phyloP scores from a whole-genome alignment of 2,329 filamentous ascomycete genomes.

The Conoideocrella luteorostrata region DNA sequence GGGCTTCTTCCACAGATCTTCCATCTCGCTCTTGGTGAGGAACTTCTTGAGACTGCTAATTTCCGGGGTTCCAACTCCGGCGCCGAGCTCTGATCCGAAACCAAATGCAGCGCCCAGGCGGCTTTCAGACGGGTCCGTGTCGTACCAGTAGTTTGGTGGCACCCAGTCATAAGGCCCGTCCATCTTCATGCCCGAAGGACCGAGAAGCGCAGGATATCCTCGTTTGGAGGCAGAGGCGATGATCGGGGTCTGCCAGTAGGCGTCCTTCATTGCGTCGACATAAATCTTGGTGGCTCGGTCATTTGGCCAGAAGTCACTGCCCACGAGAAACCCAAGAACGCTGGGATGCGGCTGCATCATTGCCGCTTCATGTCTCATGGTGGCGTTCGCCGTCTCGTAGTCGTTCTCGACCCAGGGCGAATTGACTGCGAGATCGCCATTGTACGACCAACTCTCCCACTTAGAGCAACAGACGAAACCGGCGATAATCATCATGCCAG shows the following conservation, averaged over 20 bases:
- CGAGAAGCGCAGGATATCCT: conserved; percentile 44
- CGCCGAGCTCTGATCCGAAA: conserved; percentile 56
- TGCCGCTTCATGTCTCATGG: conserved; percentile 53
- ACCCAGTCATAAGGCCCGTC: conserved; percentile 62
- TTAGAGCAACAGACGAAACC: conserved; percentile 65
- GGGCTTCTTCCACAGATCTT: conserved; percentile 50
- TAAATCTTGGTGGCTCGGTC: conserved; percentile 49
- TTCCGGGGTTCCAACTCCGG: conserved; percentile 57
- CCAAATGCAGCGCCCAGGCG: conserved; percentile 52
- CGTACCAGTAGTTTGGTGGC: conserved; percentile 59
- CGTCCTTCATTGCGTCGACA: conserved; percentile 38
- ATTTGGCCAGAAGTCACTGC: conserved; percentile 59
- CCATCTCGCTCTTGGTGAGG: conserved; percentile 41
- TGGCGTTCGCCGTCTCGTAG: conserved; percentile 46
- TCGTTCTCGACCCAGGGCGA: conserved; percentile 44
- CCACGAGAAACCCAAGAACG: conserved; percentile 51
- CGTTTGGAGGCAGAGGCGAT: conserved; percentile 51
- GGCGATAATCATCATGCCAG: conserved; percentile 55
- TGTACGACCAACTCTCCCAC: conserved; percentile 60
- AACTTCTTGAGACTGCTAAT: conserved; percentile 47
- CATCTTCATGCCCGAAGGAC: conserved; percentile 59
- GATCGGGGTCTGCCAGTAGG: conserved; percentile 51
- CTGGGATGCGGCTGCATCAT: conserved; percentile 56
- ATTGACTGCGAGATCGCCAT: conserved; percentile 40
- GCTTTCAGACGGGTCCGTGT: conserved; percentile 29